Evolutionary conservation across 2,329 filamentous ascomycete genomes (phyloP).

Genomic region (Leptodontidium sp.): DNA sequence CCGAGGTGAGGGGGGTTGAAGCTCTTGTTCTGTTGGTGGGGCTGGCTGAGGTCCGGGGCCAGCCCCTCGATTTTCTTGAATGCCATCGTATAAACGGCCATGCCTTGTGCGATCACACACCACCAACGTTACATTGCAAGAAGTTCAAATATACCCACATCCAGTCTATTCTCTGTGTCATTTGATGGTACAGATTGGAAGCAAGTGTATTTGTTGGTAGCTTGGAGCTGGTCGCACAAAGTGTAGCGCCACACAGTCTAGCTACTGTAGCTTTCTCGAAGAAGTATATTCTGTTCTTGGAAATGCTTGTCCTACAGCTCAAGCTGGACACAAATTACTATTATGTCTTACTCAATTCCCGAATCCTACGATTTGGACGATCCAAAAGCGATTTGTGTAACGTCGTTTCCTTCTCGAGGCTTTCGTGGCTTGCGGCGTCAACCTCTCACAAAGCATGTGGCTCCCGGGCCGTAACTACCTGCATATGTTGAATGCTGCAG

Average conservation of each 20-base stretch:
- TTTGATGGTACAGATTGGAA: too few species aligned
- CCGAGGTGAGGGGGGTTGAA: background rate
- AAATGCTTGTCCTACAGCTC: too few species aligned
- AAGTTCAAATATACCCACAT: too few species aligned
- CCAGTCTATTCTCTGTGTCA: too few species aligned
- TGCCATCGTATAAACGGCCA: background rate
- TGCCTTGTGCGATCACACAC: background rate
- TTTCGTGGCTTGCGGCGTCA: slow-evolving; percentile 8
- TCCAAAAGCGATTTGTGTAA: background rate
- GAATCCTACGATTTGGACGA: too few species aligned
- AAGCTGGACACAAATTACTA: too few species aligned
- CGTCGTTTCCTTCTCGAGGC: background rate
- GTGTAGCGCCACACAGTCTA: too few species aligned
- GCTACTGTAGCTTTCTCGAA: too few species aligned
- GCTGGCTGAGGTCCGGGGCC: background rate
- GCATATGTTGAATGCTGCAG: slow-evolving; percentile 4
- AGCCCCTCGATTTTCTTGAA: background rate
- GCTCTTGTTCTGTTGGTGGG: background rate
- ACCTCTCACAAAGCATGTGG: slow-evolving; percentile 3
- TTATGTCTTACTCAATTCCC: too few species aligned
- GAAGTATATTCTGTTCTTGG: too few species aligned
- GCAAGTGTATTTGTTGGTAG: too few species aligned
- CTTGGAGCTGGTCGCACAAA: too few species aligned
- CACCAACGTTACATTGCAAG: background rate
- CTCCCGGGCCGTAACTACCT: background rate